Evolutionary conservation across 163 green algal genomes (phyloP), one percentile per base, ranked within the genome.

Genomic region (Prototheca wickerhamii): DNA sequence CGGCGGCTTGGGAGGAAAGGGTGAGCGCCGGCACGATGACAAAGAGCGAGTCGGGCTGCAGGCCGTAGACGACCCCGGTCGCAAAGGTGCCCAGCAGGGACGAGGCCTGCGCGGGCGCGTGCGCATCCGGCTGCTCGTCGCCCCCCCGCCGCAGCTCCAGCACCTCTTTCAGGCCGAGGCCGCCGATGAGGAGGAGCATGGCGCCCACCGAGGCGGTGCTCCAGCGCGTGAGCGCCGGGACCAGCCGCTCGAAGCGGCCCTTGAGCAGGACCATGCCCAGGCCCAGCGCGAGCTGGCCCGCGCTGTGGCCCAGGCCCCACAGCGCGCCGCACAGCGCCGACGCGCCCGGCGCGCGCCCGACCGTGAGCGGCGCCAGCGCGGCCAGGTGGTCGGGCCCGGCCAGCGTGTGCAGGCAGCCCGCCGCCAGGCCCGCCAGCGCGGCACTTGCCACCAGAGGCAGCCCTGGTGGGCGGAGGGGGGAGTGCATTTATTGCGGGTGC

Each of bases 41-140:
- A 60, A 98, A 96, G n/a, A 99, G 78, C 0, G 93, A 89, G 61
- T 99, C 93, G 4, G 92, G 92, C 69, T 97, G 92, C 58, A 98
- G 78, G 6, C 93, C 93, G 65, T 97, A 95, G 40, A 98, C 82
- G 57, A 98, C 90, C 50, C 93, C 93, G 12, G 87, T 95, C n/a
- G 77, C 80, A 70, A 93, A 95, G 0, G 88, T 95, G 33, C 76
- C 83, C 43, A 92, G 53, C 43, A 58, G 51, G 6, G 46, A 30
- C 58, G 17, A 8, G 20, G 0, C 10, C 1, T 49, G 58, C n/a
- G 15, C 21, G n/a, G n/a, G 32, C 17, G 26, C n/a, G 2, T 18
- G 10, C 28, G 12, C 21, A 10, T 15, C 37, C 37, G 12, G 40
- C 40, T 15, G 40, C 40, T 15, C 40, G 46, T 21, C 15, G 46